Evolutionary conservation across 352 stramenopile species (phyloP).

Genomic region (Pythium brassicae): DNA sequence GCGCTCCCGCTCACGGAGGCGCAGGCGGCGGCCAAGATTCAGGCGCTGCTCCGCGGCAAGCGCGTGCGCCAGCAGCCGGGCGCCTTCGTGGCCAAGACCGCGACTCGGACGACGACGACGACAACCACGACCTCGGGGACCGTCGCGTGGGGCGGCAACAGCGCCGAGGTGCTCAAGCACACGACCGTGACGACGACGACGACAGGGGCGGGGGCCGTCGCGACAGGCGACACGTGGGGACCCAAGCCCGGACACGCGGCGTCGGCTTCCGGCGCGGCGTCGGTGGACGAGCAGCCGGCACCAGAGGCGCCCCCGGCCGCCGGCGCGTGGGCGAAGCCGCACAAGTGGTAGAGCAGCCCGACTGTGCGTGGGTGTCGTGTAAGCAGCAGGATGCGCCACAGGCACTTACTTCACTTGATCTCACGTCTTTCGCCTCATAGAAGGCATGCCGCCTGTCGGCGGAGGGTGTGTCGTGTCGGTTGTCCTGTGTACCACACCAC

Average conservation of each 20-base stretch:
- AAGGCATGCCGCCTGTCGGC: too few relatives aligned
- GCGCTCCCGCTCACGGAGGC: conserved; percentile 62
- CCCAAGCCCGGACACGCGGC: conserved; percentile 22
- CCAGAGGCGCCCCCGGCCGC: conserved; percentile 8
- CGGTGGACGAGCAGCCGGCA: conserved; percentile 9
- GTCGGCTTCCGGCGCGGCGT: background rate
- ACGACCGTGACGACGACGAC: conserved; percentile 7
- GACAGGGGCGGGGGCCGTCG: conserved; percentile 14
- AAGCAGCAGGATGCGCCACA: too few relatives aligned
- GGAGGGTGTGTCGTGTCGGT: too few relatives aligned
- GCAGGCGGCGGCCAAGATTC: conserved; percentile 75
- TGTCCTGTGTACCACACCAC: background rate
- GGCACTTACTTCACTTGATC: too few relatives aligned
- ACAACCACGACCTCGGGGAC: too few relatives aligned
- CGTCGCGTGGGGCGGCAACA: conserved; percentile 13
- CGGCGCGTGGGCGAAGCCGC: conserved; percentile 55
- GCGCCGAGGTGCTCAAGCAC: conserved; percentile 5
- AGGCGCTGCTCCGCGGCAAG: conserved; percentile 53
- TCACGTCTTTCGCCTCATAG: too few relatives aligned
- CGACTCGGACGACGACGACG: conserved; percentile 6
- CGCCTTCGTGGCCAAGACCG: background rate
- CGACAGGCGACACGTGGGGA: conserved; percentile 9
- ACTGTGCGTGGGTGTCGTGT: too few relatives aligned
- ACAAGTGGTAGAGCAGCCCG: conserved; percentile 71
- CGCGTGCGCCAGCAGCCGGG: conserved; percentile 25